A percentile compares a stretch with the other conserved stretches of the same genome.
These are phyloP conservation scores for Ehretia macrophylla DNA, from an alignment of 257 asterid genomes.

Conservation along the genomic window DNA sequence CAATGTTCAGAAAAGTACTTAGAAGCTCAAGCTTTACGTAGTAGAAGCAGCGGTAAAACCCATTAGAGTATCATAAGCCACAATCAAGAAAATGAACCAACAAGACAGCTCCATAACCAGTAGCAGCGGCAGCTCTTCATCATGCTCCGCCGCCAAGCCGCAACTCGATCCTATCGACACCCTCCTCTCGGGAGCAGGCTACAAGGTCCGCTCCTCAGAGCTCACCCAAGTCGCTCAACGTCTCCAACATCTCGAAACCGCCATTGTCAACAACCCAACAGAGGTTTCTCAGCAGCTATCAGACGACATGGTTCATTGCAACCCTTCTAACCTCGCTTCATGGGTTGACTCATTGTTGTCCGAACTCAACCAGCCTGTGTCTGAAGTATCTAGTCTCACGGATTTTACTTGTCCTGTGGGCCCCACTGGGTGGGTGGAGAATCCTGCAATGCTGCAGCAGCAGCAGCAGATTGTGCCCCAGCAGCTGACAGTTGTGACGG, in stretches of 20 bases:
- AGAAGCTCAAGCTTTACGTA: too few relatives aligned
- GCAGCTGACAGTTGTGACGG: constrained; percentile 2
- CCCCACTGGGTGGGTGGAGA: constrained; percentile 9
- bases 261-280: constrained; percentile 1
- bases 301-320: constrained; percentile 15
- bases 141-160: not conserved
- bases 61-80: not conserved
- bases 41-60: too few relatives aligned
- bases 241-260: not conserved
- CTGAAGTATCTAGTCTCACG: constrained; percentile 4
- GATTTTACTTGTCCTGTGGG: not conserved
- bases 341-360: constrained; percentile 17
- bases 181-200: not conserved
- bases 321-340: constrained; percentile 19
- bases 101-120: not conserved
- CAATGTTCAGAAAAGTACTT: too few relatives aligned
- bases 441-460: not conserved
- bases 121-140: not conserved
- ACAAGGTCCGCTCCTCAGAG: not conserved
- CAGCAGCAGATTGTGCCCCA: constrained; percentile 11
- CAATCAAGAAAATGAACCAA: not conserved
- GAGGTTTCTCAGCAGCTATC: constrained; percentile 8
- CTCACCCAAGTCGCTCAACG: not conserved
- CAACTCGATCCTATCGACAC: not conserved
- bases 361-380: constrained; percentile 14